Conservation (phyloP, 768 basidiomycete genomes). For the Boletus rex-veris region DNA sequence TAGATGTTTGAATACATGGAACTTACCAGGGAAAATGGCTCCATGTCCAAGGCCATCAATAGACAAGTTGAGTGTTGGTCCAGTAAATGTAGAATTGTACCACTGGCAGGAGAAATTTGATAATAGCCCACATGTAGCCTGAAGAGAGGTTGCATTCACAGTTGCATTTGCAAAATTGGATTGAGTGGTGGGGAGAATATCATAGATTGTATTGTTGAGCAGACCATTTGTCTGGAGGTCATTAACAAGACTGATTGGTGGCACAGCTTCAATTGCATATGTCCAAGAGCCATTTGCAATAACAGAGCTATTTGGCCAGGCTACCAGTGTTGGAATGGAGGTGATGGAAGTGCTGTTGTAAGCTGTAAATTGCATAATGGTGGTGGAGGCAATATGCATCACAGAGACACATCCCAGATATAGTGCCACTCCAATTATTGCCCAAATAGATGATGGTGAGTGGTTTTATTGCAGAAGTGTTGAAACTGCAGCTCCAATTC, state of each 20-base stretch:
- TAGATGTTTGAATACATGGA: background rate
- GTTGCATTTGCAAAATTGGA: background rate
- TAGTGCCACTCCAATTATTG: constrained; percentile 5
- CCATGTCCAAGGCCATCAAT: background rate
- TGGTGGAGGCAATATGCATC: constrained; percentile 20
- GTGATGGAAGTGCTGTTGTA: constrained; percentile 2
- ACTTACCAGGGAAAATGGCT: background rate
- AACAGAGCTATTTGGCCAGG: constrained; percentile 6
- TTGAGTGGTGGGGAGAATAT: background rate
- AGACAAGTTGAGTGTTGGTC: background rate
- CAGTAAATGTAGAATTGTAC: background rate
- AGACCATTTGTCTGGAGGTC: constrained; percentile 5
- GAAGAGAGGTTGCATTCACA: constrained; percentile 14
- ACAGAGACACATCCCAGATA: constrained; percentile 18
- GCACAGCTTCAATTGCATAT: background rate
- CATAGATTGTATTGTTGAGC: constrained; percentile 13
- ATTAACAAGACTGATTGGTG: background rate
- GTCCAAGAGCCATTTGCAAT: background rate
- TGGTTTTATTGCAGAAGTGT: constrained; percentile 9
- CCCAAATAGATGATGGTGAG: constrained; percentile 9
- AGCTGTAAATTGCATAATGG: constrained; percentile 20
- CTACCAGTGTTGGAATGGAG: background rate
- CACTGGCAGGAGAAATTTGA: constrained; percentile 1
- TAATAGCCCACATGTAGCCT: constrained; percentile 7
- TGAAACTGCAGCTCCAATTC: constrained; percentile 19